These are phyloP conservation scores for Eucalyptus erythrocorys DNA, from an alignment of 345 rosid species.

Conservation along the genomic window DNA sequence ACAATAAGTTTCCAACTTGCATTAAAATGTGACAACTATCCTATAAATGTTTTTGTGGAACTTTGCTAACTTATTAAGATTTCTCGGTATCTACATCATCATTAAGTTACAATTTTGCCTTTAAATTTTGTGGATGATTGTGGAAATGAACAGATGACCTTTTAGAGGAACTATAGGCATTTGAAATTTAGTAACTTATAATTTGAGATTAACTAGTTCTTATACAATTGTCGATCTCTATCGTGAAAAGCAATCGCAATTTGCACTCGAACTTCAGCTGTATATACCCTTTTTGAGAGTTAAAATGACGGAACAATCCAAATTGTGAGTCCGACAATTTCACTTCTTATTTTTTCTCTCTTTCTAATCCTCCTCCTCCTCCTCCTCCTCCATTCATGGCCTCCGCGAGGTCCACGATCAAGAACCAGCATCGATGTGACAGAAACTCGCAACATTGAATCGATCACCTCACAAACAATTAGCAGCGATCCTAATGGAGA, in stretches of 20 bases:
- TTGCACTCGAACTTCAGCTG: neutral
- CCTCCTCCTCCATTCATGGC: neutral
- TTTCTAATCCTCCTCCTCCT: neutral
- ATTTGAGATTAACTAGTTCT: neutral
- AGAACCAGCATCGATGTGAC: neutral
- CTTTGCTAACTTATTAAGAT: neutral
- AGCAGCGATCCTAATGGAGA: fast-evolving
- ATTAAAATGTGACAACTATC: fast-evolving
- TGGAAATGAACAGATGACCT: neutral
- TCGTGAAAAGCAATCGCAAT: fast-evolving
- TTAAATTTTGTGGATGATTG: neutral
- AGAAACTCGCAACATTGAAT: neutral
- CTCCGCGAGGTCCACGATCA: neutral
- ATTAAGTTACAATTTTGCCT: neutral
- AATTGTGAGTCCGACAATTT: neutral
- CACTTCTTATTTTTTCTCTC: neutral
- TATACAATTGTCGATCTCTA: neutral
- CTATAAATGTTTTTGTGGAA: neutral
- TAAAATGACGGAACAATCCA: neutral
- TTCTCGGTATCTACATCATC: neutral
- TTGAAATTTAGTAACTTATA: neutral
- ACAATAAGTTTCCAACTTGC: neutral
- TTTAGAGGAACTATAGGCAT: neutral
- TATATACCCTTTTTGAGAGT: neutral
- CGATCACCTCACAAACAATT: neutral